These are phyloP conservation scores for Apophysomyces variabilis DNA, from an alignment of 371 early-diverging fungal species.

Conservation along the genomic window DNA sequence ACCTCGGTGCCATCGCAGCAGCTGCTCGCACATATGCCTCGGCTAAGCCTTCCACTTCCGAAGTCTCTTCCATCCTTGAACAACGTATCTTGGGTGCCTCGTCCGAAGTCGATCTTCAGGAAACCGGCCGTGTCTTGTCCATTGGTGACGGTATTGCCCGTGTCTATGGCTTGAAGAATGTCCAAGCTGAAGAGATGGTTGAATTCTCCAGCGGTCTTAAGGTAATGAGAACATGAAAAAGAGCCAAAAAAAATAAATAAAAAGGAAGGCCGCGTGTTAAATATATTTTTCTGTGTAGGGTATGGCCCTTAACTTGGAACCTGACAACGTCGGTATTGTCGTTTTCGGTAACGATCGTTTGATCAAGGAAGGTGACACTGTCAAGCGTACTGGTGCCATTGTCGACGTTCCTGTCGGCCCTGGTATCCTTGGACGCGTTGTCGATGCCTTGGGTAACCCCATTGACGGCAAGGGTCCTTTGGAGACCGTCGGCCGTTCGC, in stretches of 20 bases:
- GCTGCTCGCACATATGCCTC: slow-evolving; percentile 49
- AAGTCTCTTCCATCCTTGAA: slow-evolving; percentile 90
- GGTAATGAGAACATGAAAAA: slow-evolving; percentile 43
- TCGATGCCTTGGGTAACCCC: slow-evolving; percentile 95
- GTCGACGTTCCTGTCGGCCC: slow-evolving; percentile 93
- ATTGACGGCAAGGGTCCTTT: slow-evolving; percentile 96
- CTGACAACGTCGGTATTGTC: slow-evolving; percentile 98
- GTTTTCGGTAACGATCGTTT: slow-evolving; percentile 97
- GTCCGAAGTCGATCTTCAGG: slow-evolving; percentile 84
- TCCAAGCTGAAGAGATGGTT: slow-evolving; percentile 98
- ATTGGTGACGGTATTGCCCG: slow-evolving; percentile 99
- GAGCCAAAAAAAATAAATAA: neutral
- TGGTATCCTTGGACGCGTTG: slow-evolving; percentile 92
- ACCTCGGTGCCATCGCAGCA: slow-evolving; percentile 61
- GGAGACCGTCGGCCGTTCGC: slow-evolving; percentile 71
- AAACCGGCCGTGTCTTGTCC: slow-evolving; percentile 96
- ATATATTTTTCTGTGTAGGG: slow-evolving; percentile 60
- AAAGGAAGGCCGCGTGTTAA: neutral
- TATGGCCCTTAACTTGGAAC: slow-evolving; percentile 97
- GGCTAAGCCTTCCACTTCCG: slow-evolving; percentile 68
- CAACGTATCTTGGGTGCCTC: slow-evolving; percentile 87
- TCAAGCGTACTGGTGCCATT: slow-evolving; percentile 95
- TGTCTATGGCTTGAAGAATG: slow-evolving; percentile 94
- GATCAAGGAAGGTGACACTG: slow-evolving; percentile 89
- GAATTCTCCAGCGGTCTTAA: slow-evolving; percentile 96